Conservation (phyloP, 2,329 filamentous ascomycete species). For the Elsinoe arachidis region DNA sequence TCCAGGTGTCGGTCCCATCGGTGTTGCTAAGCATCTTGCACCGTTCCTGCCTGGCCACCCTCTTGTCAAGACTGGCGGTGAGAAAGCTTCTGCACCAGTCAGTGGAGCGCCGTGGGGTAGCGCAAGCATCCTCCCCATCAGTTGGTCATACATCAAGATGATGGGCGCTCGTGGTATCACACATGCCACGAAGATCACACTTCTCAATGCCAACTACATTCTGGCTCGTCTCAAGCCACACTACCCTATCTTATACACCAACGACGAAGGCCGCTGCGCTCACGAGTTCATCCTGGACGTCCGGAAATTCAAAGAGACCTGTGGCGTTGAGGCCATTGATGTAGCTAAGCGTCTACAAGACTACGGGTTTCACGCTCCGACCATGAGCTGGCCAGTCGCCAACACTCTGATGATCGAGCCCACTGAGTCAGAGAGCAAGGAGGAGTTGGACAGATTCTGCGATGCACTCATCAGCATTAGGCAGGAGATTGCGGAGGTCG, state of each 20-base stretch:
- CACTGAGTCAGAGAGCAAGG: conserved; percentile 85
- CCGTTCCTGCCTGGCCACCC: conserved; percentile 69
- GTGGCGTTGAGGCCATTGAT: conserved; percentile 84
- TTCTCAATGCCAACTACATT: conserved; percentile 98
- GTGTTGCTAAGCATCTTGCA: conserved; percentile 72
- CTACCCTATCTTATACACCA: conserved; percentile 91
- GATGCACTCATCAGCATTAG: conserved; percentile 83
- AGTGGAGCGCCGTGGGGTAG: conserved; percentile 80
- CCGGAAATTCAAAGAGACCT: conserved; percentile 72
- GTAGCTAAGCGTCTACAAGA: conserved; percentile 95
- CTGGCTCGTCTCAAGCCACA: conserved; percentile 76
- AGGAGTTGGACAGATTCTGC: conserved; percentile 87
- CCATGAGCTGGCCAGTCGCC: conserved; percentile 92
- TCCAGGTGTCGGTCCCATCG: conserved; percentile 87
- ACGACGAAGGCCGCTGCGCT: conserved; percentile 75
- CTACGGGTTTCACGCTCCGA: conserved; percentile 94
- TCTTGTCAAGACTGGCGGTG: conserved; percentile 47
- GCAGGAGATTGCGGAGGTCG: conserved; percentile 72
- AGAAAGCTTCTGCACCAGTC: conserved; percentile 58
- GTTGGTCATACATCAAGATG: conserved; percentile 89
- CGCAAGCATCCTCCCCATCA: conserved; percentile 87
- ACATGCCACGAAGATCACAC: conserved; percentile 80
- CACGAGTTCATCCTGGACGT: conserved; percentile 96
- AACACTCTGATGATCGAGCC: conserved; percentile 98
- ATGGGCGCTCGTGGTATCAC: conserved; percentile 79